Percentiles rank a stretch among this genome's conserved stretches.
These are phyloP conservation scores for Tetrapisispora taiwanensis DNA, from an alignment of 805 yeast species.

Conservation along the genomic window DNA sequence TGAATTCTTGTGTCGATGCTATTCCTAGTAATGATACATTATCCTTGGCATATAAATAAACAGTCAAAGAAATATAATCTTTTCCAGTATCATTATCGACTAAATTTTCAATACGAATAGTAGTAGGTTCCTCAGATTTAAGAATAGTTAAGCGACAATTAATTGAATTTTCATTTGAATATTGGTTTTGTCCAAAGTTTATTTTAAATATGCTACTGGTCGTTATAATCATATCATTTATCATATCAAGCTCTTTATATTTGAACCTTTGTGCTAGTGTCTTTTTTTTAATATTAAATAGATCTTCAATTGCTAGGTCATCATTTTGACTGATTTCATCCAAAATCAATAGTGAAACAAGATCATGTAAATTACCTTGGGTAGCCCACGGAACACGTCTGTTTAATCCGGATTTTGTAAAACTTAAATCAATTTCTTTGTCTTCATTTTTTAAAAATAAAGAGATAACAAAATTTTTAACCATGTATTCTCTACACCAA, in stretches of 20 bases:
- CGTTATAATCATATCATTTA: slow-evolving; percentile 6
- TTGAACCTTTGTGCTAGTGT: slow-evolving; percentile 2
- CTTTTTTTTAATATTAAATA: slow-evolving; percentile 18
- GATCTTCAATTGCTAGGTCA: slow-evolving; percentile 16
- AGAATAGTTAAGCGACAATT: slow-evolving; percentile 15
- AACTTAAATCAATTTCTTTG: slow-evolving; percentile 11
- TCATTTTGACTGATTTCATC: slow-evolving; percentile 18
- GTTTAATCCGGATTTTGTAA: slow-evolving; percentile 24
- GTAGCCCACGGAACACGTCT: slow-evolving; percentile 26
- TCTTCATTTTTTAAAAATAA: neutral
- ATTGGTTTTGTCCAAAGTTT: slow-evolving; percentile 7
- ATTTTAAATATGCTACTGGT: slow-evolving; percentile 14
- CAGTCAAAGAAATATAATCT: slow-evolving; percentile 10
- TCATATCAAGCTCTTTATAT: neutral
- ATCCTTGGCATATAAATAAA: slow-evolving; percentile 13
- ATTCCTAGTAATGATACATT: slow-evolving; percentile 2
- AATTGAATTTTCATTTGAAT: slow-evolving; percentile 4
- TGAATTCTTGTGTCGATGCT: slow-evolving; percentile 2
- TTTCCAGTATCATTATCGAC: neutral
- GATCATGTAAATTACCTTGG: slow-evolving; percentile 17
- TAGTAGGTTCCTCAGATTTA: slow-evolving; percentile 12
- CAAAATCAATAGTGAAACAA: slow-evolving; percentile 17
- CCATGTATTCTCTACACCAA: slow-evolving; percentile 27
- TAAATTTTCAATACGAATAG: slow-evolving; percentile 6
- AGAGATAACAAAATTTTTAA: slow-evolving; percentile 14